Evolutionary conservation across 352 stramenopile species (phyloP).

Genomic region (Phytophthora boehmeriae): DNA sequence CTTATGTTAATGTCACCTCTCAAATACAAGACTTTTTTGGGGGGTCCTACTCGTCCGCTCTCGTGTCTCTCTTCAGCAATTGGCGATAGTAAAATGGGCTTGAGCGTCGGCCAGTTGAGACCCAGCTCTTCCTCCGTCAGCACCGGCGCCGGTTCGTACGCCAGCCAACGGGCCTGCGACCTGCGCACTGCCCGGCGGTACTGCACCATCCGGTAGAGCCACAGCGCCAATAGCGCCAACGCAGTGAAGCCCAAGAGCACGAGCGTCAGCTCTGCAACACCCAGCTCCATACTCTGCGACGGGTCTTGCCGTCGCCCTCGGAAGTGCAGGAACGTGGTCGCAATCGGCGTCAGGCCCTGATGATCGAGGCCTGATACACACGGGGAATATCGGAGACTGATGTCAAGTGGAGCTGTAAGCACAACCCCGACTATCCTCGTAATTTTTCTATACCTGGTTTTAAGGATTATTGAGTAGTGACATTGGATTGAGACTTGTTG

Average conservation of each 20-base stretch:
- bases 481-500: too few species aligned
- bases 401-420: conserved; percentile 1
- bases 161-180: conserved; percentile 71
- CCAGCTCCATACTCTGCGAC: conserved; percentile 44
- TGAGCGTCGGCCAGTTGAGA: conserved; percentile 58
- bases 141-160: conserved; percentile 45
- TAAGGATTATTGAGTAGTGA: too few species aligned
- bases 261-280: conserved; percentile 45
- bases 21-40: not conserved
- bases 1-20: not conserved
- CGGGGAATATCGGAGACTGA: conserved; percentile 26
- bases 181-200: conserved; percentile 63
- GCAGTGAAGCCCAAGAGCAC: conserved; percentile 43
- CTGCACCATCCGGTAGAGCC: conserved; percentile 63
- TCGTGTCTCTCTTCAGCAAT: conserved; percentile 69
- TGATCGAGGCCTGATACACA: conserved; percentile 1
- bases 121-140: conserved; percentile 36
- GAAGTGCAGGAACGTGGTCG: conserved; percentile 30
- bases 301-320: conserved; percentile 28
- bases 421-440: too few species aligned
- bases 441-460: too few species aligned
- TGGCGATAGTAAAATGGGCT: conserved; percentile 66
- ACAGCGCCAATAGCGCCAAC: conserved; percentile 51
- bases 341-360: not conserved
- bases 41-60: conserved; percentile 47